Evolutionary conservation across 495 filamentous ascomycete species (phyloP), one percentile per base, ranked within the genome.

Genomic region (Neurospora sp.): DNA sequence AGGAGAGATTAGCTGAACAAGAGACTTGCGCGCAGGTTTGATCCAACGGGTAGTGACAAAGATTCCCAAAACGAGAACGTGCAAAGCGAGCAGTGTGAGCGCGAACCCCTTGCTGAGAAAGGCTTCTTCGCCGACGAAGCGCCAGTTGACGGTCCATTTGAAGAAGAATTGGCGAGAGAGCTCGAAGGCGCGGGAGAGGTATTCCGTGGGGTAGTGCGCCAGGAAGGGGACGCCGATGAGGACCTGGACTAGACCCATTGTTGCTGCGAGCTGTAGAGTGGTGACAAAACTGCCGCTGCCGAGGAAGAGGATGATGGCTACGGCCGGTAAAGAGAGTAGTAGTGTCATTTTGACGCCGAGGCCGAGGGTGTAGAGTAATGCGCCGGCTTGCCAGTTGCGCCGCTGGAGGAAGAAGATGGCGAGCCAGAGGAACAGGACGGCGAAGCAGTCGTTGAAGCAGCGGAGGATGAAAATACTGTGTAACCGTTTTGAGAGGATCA

Each of bases 101-200:
- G 94, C 89, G 78, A 98, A 97, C 14, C 84, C 79, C 71, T 82
- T 87, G 69, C 93, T 96, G 31, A 96, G 85, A 75, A 99, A 99
- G 2, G 80, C 80, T 27, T 93, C 89, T 78, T 98, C 93, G 14
- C 90, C 89, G 6, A 98, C 80, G 75, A 99, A 98, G 61, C 95
- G 88, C 95, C 95, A 99, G 80, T 99, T 99, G 72, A 99, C 96
- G 0, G 96, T 98, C 96, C 96, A 98, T 79, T 97, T 94, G 85
- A 93, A 98, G 74, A 97, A 85, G 80, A 99, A 99, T 75, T 90
- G 87, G 65, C 96, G 86, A 38, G 92, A 92, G 38, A 99, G 84
- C 83, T 99, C 94, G 76, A 99, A 99, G 0, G 96, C 94, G 69
- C 91, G 84, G 39, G 86, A 85, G 5, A 94, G 74, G 76, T 99